These are phyloP conservation scores for Perkinsus chesapeaki DNA, from an alignment of 169 alveolate genomes.

Conservation along the genomic window DNA sequence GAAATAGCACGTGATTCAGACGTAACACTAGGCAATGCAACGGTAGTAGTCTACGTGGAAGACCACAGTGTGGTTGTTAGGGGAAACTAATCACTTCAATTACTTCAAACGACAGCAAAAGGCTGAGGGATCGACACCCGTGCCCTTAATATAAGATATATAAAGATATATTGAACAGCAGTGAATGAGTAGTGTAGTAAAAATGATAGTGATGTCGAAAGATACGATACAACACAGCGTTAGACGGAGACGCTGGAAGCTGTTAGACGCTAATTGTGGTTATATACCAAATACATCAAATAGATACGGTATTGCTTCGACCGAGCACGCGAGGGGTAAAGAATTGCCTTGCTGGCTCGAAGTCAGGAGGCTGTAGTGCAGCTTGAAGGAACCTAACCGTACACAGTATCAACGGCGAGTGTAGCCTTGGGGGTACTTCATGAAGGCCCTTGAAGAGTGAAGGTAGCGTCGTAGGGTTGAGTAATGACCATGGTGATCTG, in stretches of 20 bases:
- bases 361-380: not conserved
- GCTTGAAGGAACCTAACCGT: not conserved
- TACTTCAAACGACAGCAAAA: not conserved
- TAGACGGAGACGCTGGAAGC: not conserved
- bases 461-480: not conserved
- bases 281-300: too few species aligned
- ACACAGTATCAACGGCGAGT: not conserved
- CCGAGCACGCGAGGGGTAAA: not conserved
- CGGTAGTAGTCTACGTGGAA: too few species aligned
- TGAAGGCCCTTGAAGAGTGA: not conserved
- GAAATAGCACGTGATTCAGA: not conserved
- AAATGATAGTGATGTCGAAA: not conserved
- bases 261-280: too few species aligned
- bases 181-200: not conserved
- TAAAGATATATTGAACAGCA: not conserved
- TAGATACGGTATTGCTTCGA: not conserved
- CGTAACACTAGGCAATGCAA: not conserved
- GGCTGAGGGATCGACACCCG: not conserved
- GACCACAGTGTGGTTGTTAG: too few species aligned
- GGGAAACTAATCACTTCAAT: not conserved
- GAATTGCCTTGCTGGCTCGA: not conserved
- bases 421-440: not conserved
- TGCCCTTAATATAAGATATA: not conserved
- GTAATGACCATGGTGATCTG: not conserved
- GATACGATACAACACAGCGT: not conserved